phyloP scores from a whole-genome alignment of 352 stramenopile species.

The Pythium volutum region DNA sequence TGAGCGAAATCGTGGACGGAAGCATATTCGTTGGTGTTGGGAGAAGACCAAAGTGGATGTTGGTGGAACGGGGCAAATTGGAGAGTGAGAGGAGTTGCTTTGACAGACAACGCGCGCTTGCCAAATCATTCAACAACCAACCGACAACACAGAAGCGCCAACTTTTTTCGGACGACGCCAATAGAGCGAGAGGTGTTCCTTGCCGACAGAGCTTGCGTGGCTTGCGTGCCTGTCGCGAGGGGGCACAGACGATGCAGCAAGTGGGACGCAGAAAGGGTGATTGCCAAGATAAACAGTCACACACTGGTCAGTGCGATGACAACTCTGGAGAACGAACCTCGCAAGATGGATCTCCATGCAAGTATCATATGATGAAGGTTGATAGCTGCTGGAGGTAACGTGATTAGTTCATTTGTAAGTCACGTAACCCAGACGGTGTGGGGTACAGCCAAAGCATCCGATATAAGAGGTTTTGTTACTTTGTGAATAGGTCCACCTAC shows the following conservation, averaged over 20 bases:
- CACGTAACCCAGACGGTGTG: not conserved
- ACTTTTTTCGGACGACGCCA: not conserved
- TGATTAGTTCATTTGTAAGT: not conserved
- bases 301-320: not conserved
- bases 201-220: not conserved
- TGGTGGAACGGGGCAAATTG: not conserved
- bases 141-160: conserved; percentile 16
- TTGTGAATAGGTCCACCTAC: conserved; percentile 1
- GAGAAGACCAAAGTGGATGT: not conserved
- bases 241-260: not conserved
- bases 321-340: not conserved
- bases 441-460: too few species aligned
- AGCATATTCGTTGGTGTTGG: conserved; percentile 15
- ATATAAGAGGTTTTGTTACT: conserved; percentile 5
- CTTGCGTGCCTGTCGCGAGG: not conserved
- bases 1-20: conserved; percentile 35
- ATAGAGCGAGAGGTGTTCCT: too few species aligned
- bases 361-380: conserved; percentile 1
- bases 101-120: conserved; percentile 1
- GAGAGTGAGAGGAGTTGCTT: conserved; percentile 9
- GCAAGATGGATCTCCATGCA: not conserved
- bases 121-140: not conserved
- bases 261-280: not conserved
- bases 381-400: not conserved
- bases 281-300: not conserved